A percentile compares a stretch with the other conserved stretches of the same genome.
Evolutionary conservation across 192 early-diverging fungal genomes (phyloP).

Genomic region (Lobulomyces angularis): DNA sequence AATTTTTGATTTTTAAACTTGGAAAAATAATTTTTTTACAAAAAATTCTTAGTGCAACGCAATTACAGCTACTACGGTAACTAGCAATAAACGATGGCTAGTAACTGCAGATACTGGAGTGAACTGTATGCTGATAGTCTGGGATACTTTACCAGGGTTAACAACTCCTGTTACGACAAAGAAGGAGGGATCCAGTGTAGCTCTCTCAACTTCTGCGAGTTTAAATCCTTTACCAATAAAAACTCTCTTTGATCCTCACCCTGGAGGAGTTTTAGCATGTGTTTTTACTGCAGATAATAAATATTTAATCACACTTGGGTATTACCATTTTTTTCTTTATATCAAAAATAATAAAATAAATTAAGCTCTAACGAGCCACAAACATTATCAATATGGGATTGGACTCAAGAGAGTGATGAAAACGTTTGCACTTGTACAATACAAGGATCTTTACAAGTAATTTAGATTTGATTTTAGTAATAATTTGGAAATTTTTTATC

Average conservation of each 20-base stretch:
- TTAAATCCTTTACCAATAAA: conserved; percentile 35
- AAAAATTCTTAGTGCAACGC: conserved; percentile 22
- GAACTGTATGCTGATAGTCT: conserved; percentile 35
- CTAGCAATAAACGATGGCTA: conserved; percentile 29
- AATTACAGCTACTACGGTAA: conserved; percentile 23
- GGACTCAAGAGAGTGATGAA: conserved; percentile 28
- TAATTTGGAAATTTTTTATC: neutral
- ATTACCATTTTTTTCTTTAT: too few species aligned
- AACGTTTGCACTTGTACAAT: conserved; percentile 20
- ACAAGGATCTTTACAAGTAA: conserved; percentile 31
- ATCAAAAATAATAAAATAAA: conserved; percentile 1
- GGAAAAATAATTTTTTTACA: neutral
- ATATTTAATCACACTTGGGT: conserved; percentile 40
- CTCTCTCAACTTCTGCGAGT: conserved; percentile 6
- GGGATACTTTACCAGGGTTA: conserved; percentile 26
- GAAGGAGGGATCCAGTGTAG: conserved; percentile 1
- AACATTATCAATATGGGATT: conserved; percentile 39
- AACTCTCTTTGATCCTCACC: conserved; percentile 41
- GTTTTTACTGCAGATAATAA: conserved; percentile 32
- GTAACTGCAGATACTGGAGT: conserved; percentile 40
- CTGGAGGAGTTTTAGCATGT: conserved; percentile 26
- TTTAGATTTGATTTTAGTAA: conserved; percentile 1
- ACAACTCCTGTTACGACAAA: too few species aligned
- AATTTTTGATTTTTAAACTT: conserved; percentile 7
- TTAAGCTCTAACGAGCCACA: conserved; percentile 19